Evolutionary conservation across 2,329 filamentous ascomycete genomes (phyloP).

Genomic region (Leptoxyphium fumago): DNA sequence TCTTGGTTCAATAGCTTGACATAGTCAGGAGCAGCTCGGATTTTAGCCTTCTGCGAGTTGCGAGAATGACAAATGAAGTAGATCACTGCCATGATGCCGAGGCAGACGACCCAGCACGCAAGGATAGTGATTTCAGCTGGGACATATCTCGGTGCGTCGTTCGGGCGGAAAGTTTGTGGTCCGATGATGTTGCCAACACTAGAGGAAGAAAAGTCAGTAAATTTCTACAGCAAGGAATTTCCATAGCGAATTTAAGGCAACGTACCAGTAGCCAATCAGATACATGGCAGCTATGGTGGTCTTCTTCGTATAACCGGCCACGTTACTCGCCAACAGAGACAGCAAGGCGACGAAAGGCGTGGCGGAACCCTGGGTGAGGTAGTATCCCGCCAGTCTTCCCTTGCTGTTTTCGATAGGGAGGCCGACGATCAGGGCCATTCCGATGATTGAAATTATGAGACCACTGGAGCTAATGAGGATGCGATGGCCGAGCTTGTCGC

Average conservation of each 20-base stretch:
- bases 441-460: slow-evolving; percentile 39
- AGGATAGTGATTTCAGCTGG: slow-evolving; percentile 51
- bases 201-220: neutral
- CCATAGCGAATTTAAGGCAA: neutral
- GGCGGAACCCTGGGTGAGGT: slow-evolving; percentile 45
- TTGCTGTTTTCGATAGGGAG: slow-evolving; percentile 42
- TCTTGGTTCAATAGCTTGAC: slow-evolving; percentile 51
- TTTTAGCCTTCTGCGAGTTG: slow-evolving; percentile 43
- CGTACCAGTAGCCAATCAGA: slow-evolving; percentile 32
- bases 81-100: slow-evolving; percentile 45
- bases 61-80: slow-evolving; percentile 45
- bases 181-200: slow-evolving; percentile 40
- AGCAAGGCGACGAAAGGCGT: slow-evolving; percentile 50
- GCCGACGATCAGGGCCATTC: slow-evolving; percentile 49
- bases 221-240: neutral
- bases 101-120: slow-evolving; percentile 40
- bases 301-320: slow-evolving; percentile 45
- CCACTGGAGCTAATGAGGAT: slow-evolving; percentile 41
- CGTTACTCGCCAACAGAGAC: slow-evolving; percentile 48
- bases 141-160: slow-evolving; percentile 44
- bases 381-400: slow-evolving; percentile 51
- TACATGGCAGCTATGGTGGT: slow-evolving; percentile 42
- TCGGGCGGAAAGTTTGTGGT: slow-evolving; percentile 41
- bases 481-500: slow-evolving; percentile 42
- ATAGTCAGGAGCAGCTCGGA: slow-evolving; percentile 41